Evolutionary conservation across 208 protist genomes (phyloP).

Genomic region (Herpetomonas muscarum): DNA sequence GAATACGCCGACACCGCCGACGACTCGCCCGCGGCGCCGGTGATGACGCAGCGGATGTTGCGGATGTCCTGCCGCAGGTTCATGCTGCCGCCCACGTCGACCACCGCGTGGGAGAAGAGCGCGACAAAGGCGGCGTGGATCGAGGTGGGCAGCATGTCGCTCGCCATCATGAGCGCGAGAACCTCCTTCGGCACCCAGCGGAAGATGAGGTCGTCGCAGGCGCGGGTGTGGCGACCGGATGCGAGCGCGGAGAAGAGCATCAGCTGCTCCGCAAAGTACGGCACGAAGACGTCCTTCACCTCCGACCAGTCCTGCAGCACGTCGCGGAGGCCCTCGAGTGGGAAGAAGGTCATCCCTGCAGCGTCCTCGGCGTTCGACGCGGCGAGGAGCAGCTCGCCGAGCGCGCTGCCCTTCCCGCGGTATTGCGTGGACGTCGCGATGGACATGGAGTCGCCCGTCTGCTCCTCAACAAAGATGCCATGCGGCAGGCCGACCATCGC

Average conservation of each 20-base stretch:
- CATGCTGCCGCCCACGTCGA: slow-evolving; percentile 14
- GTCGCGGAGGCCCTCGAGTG: slow-evolving; percentile 21
- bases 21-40: neutral
- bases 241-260: slow-evolving; percentile 26
- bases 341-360: slow-evolving; percentile 24
- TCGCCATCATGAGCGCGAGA: slow-evolving; percentile 18
- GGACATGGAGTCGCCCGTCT: slow-evolving; percentile 13
- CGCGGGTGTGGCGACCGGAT: slow-evolving; percentile 14
- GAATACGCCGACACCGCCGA: slow-evolving; percentile 1
- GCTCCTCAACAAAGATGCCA: slow-evolving; percentile 16
- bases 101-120: slow-evolving; percentile 29
- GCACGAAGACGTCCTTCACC: slow-evolving; percentile 27
- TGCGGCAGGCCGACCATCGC: slow-evolving; percentile 33
- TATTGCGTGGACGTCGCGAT: slow-evolving; percentile 23
- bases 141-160: slow-evolving; percentile 16
- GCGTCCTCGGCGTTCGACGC: slow-evolving; percentile 15
- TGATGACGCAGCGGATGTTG: slow-evolving; percentile 30
- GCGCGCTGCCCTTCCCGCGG: slow-evolving; percentile 15
- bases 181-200: slow-evolving; percentile 26
- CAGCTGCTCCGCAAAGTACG: slow-evolving; percentile 30
- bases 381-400: slow-evolving; percentile 24
- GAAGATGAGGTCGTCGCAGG: slow-evolving; percentile 18
- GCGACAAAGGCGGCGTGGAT: slow-evolving; percentile 33
- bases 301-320: slow-evolving; percentile 30
- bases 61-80: slow-evolving; percentile 25